phyloP scores from a whole-genome alignment of 768 basidiomycete genomes.

The Naganishia kalamii region DNA sequence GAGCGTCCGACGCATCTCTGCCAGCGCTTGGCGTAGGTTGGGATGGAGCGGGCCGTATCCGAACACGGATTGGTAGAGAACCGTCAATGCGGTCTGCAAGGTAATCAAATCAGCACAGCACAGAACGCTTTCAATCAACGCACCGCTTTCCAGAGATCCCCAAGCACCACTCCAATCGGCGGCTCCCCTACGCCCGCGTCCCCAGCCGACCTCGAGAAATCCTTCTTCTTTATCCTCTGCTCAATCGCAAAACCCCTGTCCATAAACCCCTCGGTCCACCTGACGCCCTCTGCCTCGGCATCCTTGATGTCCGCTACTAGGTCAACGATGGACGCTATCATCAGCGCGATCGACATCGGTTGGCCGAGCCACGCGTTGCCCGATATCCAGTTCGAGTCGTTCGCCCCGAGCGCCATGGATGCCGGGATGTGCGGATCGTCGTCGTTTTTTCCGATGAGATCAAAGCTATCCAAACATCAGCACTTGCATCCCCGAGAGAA shows the following conservation, averaged over 20 bases:
- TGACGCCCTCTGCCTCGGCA: background rate
- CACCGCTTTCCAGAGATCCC: constrained; percentile 18
- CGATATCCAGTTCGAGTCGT: constrained; percentile 7
- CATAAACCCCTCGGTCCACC: background rate
- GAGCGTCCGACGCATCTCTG: constrained; percentile 2
- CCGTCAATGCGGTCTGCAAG: constrained; percentile 9
- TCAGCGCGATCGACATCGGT: background rate
- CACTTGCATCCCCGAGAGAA: background rate
- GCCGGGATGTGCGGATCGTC: constrained; percentile 1
- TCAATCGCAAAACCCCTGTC: constrained; percentile 11
- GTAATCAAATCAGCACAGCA: background rate
- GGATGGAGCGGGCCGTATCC: constrained; percentile 9
- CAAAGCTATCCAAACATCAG: background rate
- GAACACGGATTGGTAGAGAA: constrained; percentile 13
- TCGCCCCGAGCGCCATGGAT: background rate
- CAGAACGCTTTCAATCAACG: background rate
- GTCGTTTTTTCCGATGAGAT: constrained; percentile 3
- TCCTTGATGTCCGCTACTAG: constrained; percentile 16
- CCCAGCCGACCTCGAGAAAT: background rate
- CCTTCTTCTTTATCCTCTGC: constrained; percentile 10
- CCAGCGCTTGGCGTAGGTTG: background rate
- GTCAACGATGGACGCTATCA: constrained; percentile 4
- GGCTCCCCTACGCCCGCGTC: background rate
- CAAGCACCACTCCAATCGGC: background rate
- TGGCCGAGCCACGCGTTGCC: constrained; percentile 8